A percentile compares a stretch with the other conserved stretches of the same genome.
These are phyloP conservation scores for Ajuga reptans DNA, from an alignment of 305 asterid genomes.

Conservation along the genomic window DNA sequence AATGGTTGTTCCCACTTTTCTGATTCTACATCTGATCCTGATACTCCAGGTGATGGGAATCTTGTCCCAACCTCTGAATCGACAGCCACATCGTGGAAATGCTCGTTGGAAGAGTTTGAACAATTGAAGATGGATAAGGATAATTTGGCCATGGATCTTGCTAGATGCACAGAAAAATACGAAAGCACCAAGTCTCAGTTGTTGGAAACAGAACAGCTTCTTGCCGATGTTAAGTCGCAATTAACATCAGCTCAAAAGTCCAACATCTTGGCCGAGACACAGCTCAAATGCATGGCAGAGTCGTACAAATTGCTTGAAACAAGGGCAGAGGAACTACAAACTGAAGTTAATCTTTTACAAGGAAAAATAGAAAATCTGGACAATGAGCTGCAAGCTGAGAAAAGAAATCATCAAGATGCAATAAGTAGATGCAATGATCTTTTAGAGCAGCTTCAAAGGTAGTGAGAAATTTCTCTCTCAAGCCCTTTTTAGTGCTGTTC, in stretches of 20 bases:
- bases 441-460: conserved; percentile 67
- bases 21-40: conserved; percentile 63
- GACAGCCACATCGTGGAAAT: conserved; percentile 51
- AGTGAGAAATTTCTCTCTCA: conserved; percentile 7
- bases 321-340: conserved; percentile 69
- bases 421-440: conserved; percentile 60
- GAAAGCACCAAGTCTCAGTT: conserved; percentile 57
- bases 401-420: conserved; percentile 47
- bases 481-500: no score
- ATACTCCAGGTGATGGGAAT: conserved; percentile 59
- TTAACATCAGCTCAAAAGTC: conserved; percentile 58
- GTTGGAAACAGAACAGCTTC: conserved; percentile 55
- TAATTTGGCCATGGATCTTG: conserved; percentile 50
- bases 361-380: conserved; percentile 53
- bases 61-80: conserved; percentile 69
- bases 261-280: conserved; percentile 84
- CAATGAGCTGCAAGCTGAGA: conserved; percentile 73
- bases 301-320: conserved; percentile 80
- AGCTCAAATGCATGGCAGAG: conserved; percentile 97
- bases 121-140: conserved; percentile 63
- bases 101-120: conserved; percentile 77
- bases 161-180: conserved; percentile 44
- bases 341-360: conserved; percentile 62
- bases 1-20: conserved; percentile 54
- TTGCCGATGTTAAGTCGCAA: conserved; percentile 67